These are phyloP conservation scores for Colletotrichum sp. DNA, from an alignment of 2,329 filamentous ascomycete species.

Conservation along the genomic window DNA sequence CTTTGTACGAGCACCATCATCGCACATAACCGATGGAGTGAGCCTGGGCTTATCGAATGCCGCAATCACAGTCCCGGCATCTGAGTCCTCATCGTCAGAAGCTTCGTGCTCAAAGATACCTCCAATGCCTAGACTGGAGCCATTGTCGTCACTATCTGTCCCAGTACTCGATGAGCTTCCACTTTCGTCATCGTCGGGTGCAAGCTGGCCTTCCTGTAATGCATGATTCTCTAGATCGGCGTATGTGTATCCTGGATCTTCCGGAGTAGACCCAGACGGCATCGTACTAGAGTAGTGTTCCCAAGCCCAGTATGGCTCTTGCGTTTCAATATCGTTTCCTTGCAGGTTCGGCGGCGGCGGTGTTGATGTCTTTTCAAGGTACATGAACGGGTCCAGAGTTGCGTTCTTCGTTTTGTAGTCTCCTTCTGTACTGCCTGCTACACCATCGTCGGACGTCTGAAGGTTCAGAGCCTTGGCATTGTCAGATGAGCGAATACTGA, in stretches of 20 bases:
- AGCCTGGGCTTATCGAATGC: not conserved
- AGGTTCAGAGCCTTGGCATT: not conserved
- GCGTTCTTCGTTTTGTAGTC: not conserved
- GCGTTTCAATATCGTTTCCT: not conserved
- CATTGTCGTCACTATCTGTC: not conserved
- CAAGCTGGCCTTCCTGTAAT: not conserved
- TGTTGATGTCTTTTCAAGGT: not conserved
- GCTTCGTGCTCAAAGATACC: not conserved
- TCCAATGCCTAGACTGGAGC: not conserved
- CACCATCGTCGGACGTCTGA: not conserved
- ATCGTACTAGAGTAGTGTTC: not conserved
- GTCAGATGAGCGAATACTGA: not conserved
- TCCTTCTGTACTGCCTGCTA: not conserved
- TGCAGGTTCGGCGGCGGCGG: not conserved
- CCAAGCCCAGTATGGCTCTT: not conserved
- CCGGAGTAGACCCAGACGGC: not conserved
- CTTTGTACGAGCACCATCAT: not conserved
- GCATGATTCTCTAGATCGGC: not conserved
- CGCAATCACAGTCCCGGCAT: not conserved
- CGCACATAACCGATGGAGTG: not conserved
- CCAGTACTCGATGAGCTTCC: not conserved
- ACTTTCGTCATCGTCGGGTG: not conserved
- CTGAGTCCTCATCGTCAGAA: not conserved
- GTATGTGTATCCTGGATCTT: not conserved
- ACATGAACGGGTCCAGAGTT: not conserved